Percentiles rank a stretch among this genome's conserved stretches.
phyloP scores from a whole-genome alignment of 2,329 filamentous ascomycete species.

The Pseudocercospora musae region DNA sequence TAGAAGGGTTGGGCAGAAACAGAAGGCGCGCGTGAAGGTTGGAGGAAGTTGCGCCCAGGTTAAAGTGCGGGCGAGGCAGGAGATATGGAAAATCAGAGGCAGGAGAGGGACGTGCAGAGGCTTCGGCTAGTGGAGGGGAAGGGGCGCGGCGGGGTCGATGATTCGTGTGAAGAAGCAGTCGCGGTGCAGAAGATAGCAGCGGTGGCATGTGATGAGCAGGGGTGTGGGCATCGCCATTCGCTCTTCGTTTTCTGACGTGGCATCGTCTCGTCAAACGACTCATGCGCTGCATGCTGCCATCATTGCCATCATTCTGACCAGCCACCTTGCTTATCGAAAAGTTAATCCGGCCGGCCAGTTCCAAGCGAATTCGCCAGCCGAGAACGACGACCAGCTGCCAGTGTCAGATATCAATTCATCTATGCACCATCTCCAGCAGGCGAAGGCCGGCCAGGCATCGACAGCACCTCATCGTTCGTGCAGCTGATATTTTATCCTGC shows the following conservation, averaged over 20 bases:
- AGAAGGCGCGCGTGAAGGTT: constrained; percentile 18
- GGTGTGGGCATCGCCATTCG: background rate
- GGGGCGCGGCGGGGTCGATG: constrained; percentile 6
- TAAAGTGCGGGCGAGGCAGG: constrained; percentile 6
- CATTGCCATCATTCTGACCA: background rate
- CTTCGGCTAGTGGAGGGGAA: constrained; percentile 7
- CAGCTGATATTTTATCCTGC: background rate
- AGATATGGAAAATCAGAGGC: constrained; percentile 9
- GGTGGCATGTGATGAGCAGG: constrained; percentile 5
- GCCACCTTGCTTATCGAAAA: background rate
- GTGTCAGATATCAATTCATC: background rate
- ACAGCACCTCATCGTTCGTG: background rate
- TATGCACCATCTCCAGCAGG: too few species aligned
- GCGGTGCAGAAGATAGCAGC: background rate
- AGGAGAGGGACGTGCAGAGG: constrained; percentile 3
- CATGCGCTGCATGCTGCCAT: constrained; percentile 1
- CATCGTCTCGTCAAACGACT: constrained; percentile 8
- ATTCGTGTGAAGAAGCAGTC: background rate
- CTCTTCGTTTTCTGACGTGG: constrained; percentile 6
- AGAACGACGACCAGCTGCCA: too few species aligned
- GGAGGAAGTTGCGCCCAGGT: constrained; percentile 1
- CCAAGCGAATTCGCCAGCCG: background rate
- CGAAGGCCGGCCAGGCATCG: background rate
- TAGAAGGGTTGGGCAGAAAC: constrained; percentile 20
- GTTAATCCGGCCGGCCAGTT: background rate